Conservation (phyloP, 805 yeast genomes). For the Geotrichum ghanense region DNA sequence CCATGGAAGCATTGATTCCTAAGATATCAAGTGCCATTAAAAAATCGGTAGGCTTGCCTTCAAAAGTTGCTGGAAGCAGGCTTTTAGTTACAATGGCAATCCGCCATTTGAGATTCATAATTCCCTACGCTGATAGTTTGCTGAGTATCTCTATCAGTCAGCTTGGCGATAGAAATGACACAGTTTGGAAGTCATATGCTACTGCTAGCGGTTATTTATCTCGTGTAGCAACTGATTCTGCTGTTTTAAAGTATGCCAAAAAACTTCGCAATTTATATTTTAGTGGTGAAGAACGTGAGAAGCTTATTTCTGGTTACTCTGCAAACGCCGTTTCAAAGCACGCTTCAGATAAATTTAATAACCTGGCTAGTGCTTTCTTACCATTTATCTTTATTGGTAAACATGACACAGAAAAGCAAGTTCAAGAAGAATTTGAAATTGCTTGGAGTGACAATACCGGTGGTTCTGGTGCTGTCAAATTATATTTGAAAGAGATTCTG, state of each 20-base stretch:
- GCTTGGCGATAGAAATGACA: constrained; percentile 56
- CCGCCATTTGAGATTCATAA: constrained; percentile 36
- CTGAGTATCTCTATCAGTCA: constrained; percentile 48
- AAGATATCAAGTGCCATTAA: constrained; percentile 46
- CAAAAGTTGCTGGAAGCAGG: constrained; percentile 75
- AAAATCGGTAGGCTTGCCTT: constrained; percentile 76
- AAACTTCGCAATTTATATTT: constrained; percentile 47
- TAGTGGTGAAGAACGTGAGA: constrained; percentile 34
- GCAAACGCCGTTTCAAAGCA: constrained; percentile 56
- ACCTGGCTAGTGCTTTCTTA: constrained; percentile 50
- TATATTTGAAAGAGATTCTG: constrained; percentile 62
- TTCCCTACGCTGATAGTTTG: constrained; percentile 50
- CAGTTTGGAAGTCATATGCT: constrained; percentile 68
- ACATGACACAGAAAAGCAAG: constrained; percentile 44
- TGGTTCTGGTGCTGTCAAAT: constrained; percentile 53
- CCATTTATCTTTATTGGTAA: constrained; percentile 75
- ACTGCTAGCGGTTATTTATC: constrained; percentile 69
- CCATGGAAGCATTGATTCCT: constrained; percentile 38
- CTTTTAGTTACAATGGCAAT: constrained; percentile 55
- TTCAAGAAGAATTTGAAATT: constrained; percentile 38
- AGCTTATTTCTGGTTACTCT: constrained; percentile 47
- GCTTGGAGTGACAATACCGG: constrained; percentile 80
- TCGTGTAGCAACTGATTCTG: constrained; percentile 44
- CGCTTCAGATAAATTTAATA: constrained; percentile 54
- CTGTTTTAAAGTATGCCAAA: constrained; percentile 42